Base-by-base conservation (phyloP, 2,329 filamentous ascomycete species). In the Knufia fluminis region DNA sequence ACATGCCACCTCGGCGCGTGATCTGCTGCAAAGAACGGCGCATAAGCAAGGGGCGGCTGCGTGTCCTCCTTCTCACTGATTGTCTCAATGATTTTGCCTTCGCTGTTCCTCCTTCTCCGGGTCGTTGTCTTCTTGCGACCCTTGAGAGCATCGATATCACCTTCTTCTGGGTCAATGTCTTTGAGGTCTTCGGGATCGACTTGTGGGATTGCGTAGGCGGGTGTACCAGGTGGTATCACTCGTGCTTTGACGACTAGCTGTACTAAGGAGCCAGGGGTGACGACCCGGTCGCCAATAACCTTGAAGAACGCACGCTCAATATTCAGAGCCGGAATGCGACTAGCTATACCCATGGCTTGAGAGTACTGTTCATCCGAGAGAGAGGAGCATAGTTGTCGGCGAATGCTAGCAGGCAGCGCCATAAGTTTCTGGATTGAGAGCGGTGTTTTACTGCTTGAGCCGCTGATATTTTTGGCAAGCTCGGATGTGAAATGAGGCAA, bases 271-370 rank as follows among this genome's bases (percentile, higher is more conserved):
- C 85, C 87, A 4, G 92, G 90, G 26, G 91, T 94, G 62, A 98
- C 87, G 66, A 84, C 85, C 57, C 85, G 86, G 70, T 98, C 94
- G 63, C 92, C 92, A 46, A 88, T 83, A 40, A 98, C 94, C 75
- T 98, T 98, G 80, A 98, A 98, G 70, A 95, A 98, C 6, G 89
- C 87, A 71, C 89, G 94, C 62, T 88, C 87, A 9, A 98, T 81
- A 51, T 85, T 79, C 49, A 98, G 75, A 55, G 81, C 79, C 1
- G 92, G 92, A 23, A 98, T 76, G 68, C 96, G 87, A 59, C 81
- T 80, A 23, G 89, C 90, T 24, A 96, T 84, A 41, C 70, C 69
- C 52, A 95, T 75, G 32, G 85, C 85, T 36, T 82, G 77, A 55
- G 79, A 73, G 68, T 95, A 95, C 66, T 96, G 80, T 52, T 78